phyloP scores from a whole-genome alignment of 2,329 filamentous ascomycete genomes.

The Thielaviopsis populi region DNA sequence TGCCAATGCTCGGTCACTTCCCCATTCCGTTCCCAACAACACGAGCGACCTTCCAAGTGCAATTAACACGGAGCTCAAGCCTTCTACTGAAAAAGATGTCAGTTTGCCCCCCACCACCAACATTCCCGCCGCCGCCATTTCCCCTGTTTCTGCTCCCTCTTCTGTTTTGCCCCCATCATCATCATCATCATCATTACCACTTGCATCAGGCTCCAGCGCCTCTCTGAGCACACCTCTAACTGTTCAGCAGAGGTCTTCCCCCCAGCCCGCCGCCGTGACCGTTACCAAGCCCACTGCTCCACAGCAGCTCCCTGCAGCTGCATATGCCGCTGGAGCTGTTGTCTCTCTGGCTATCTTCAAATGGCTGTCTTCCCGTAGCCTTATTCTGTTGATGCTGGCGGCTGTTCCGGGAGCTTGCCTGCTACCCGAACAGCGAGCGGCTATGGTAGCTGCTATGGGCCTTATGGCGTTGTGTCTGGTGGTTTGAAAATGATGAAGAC shows the following conservation, averaged over 20 bases:
- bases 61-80: constrained; percentile 1
- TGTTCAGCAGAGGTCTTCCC: constrained; percentile 11
- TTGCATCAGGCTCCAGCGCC: neutral
- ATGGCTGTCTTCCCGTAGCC: neutral
- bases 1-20: neutral
- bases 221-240: constrained; percentile 11
- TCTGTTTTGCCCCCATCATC: neutral
- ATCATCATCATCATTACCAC: neutral
- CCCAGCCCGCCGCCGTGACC: neutral
- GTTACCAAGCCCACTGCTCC: neutral
- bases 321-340: neutral
- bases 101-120: constrained; percentile 8
- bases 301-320: neutral
- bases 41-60: neutral
- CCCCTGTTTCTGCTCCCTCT: neutral
- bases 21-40: neutral
- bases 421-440: constrained; percentile 4
- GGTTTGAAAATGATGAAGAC: constrained; percentile 6
- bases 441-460: neutral
- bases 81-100: constrained; percentile 12
- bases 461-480: constrained; percentile 9
- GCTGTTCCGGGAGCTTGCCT: neutral
- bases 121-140: neutral
- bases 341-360: neutral
- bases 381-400: constrained; percentile 8